phyloP scores from a whole-genome alignment of 2,329 filamentous ascomycete genomes.

The Xylariales sp. region DNA sequence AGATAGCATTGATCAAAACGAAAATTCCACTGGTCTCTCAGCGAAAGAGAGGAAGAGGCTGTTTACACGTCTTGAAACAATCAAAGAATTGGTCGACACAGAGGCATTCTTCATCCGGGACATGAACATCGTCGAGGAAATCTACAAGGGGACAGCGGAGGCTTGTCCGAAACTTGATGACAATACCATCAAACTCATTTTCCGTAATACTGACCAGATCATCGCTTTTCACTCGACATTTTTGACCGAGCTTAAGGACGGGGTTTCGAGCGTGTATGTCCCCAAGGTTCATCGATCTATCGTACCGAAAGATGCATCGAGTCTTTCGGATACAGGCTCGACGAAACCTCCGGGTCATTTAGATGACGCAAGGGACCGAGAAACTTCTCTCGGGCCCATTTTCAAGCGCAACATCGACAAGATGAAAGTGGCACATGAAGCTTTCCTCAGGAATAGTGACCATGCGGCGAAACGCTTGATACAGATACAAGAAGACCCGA shows the following conservation, averaged over 20 bases:
- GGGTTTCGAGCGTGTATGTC: constrained; percentile 73
- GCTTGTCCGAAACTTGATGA: constrained; percentile 73
- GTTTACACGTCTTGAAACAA: constrained; percentile 73
- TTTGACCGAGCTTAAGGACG: constrained; percentile 73
- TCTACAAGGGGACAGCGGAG: constrained; percentile 90
- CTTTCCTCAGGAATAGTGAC: constrained; percentile 60
- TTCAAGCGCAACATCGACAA: constrained; percentile 54
- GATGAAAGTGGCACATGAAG: constrained; percentile 58
- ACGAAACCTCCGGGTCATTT: constrained; percentile 36
- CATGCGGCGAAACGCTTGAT: constrained; percentile 57
- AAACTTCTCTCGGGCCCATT: constrained; percentile 47
- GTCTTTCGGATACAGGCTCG: constrained; percentile 31
- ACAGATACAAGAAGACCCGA: constrained; percentile 58
- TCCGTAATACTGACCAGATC: constrained; percentile 88
- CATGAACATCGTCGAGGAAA: constrained; percentile 96
- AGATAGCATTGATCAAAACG: constrained; percentile 31
- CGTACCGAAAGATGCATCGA: constrained; percentile 37
- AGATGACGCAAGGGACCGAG: constrained; percentile 48
- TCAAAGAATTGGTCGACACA: constrained; percentile 90
- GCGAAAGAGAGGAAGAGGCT: constrained; percentile 65
- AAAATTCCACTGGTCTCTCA: constrained; percentile 30
- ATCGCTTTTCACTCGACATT: constrained; percentile 81
- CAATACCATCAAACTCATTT: constrained; percentile 84
- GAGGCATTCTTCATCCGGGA: constrained; percentile 88
- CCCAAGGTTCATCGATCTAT: constrained; percentile 45